Percentiles rank a stretch among this genome's conserved stretches.
Evolutionary conservation across 768 basidiomycete species (phyloP).

Genomic region (Phaeolepiota aurea): DNA sequence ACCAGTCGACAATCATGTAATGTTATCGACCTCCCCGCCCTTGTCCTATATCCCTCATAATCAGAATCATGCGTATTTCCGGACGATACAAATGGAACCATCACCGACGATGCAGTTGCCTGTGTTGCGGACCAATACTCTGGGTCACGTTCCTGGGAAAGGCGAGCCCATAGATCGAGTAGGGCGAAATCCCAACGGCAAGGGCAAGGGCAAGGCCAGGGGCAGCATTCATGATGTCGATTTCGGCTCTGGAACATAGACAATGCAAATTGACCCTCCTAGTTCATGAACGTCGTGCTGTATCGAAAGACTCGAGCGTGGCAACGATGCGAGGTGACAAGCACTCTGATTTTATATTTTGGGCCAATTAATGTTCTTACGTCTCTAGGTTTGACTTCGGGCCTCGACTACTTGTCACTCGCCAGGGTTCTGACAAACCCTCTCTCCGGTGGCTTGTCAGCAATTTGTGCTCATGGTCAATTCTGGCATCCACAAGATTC

Average conservation of each 20-base stretch:
- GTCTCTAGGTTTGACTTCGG: too few relatives aligned
- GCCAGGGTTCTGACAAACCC: too few relatives aligned
- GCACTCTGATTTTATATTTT: too few relatives aligned
- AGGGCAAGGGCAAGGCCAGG: not conserved
- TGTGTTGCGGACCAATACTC: constrained; percentile 11
- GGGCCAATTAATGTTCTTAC: too few relatives aligned
- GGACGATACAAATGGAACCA: constrained; percentile 46
- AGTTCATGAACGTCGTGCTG: not conserved
- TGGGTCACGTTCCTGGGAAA: constrained; percentile 13
- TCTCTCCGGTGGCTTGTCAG: too few relatives aligned
- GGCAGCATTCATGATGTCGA: not conserved
- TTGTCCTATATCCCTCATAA: constrained; percentile 25
- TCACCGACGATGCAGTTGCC: constrained; percentile 47
- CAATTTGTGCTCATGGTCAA: too few relatives aligned
- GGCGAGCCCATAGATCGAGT: not conserved
- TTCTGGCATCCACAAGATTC: too few relatives aligned
- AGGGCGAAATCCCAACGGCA: not conserved
- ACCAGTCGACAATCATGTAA: constrained; percentile 4
- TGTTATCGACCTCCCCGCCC: constrained; percentile 24
- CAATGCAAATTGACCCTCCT: not conserved
- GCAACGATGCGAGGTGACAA: too few relatives aligned
- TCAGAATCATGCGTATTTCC: constrained; percentile 23
- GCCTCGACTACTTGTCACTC: too few relatives aligned
- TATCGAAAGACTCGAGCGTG: not conserved
- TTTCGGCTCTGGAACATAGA: not conserved